Evolutionary conservation across 148 eudicot genomes (phyloP).

Genomic region (Rheum nobile): DNA sequence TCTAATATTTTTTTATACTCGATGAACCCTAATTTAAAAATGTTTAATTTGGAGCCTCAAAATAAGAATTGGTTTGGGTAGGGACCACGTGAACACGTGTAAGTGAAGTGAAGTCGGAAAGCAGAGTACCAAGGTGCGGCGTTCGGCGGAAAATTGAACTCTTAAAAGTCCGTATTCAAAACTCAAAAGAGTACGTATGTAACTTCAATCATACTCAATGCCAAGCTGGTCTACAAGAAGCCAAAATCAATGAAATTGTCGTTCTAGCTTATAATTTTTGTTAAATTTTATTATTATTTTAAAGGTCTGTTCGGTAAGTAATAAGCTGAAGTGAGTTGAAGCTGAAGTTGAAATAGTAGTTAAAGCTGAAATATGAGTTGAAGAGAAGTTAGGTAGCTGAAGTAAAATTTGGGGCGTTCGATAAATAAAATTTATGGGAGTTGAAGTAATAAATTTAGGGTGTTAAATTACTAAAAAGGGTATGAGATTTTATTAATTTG

Average conservation of each 20-base stretch:
- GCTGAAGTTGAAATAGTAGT: too few relatives aligned
- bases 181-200: background rate
- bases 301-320: too few relatives aligned
- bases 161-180: constrained; percentile 1
- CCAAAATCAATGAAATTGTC: background rate
- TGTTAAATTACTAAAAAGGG: too few relatives aligned
- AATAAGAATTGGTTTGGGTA: background rate
- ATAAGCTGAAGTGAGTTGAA: too few relatives aligned
- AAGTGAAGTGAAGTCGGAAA: constrained; percentile 9
- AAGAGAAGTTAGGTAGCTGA: too few relatives aligned
- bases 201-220: background rate
- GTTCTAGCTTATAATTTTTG: too few relatives aligned
- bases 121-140: constrained; percentile 82
- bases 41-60: background rate
- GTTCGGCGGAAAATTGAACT: constrained; percentile 70
- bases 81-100: constrained; percentile 11
- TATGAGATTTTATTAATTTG: too few relatives aligned
- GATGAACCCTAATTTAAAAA: background rate
- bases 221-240: background rate
- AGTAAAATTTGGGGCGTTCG: too few relatives aligned
- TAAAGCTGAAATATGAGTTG: too few relatives aligned
- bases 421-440: too few relatives aligned
- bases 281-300: too few relatives aligned
- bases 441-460: too few relatives aligned
- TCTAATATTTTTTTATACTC: background rate